phyloP scores from a whole-genome alignment of 805 yeast genomes.

The Saccharomyces kudriavzevii region DNA sequence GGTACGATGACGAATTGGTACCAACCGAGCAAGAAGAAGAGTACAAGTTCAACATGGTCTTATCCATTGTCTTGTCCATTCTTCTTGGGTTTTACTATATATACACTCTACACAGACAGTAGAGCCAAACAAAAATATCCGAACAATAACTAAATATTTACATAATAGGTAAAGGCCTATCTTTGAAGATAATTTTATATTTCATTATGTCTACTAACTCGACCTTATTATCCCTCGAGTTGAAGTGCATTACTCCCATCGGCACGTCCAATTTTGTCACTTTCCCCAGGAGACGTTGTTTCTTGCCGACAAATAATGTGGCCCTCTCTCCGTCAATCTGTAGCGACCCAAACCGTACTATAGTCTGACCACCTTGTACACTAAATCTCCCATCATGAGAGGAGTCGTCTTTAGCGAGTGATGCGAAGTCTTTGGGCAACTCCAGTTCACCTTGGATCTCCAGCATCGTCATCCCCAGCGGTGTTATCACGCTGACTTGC shows the following conservation, averaged over 20 bases:
- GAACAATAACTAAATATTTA: constrained; percentile 20
- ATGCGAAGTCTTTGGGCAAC: constrained; percentile 26
- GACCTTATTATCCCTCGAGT: constrained; percentile 29
- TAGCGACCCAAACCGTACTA: constrained; percentile 23
- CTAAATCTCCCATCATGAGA: constrained; percentile 30
- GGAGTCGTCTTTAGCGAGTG: constrained; percentile 16
- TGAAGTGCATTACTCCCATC: constrained; percentile 49
- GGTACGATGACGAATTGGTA: constrained; percentile 31
- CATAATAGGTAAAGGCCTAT: constrained; percentile 75
- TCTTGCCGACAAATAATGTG: constrained; percentile 54
- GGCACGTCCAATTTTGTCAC: constrained; percentile 56
- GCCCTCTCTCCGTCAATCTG: constrained; percentile 33
- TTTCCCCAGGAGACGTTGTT: constrained; percentile 61
- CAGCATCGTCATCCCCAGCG: constrained; percentile 49
- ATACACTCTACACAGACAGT: background rate
- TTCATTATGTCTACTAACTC: constrained; percentile 52
- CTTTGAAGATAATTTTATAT: constrained; percentile 52
- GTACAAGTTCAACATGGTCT: constrained; percentile 20
- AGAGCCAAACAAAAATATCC: background rate
- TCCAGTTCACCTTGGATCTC: constrained; percentile 72
- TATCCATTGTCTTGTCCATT: constrained; percentile 16
- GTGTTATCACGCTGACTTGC: constrained; percentile 30
- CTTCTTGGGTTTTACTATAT: constrained; percentile 16
- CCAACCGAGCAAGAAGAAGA: constrained; percentile 22
- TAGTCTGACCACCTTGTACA: constrained; percentile 10